Percentiles rank a stretch among this genome's conserved stretches.
Conservation (phyloP, 495 filamentous ascomycete species). For the Penicillium soppii region DNA sequence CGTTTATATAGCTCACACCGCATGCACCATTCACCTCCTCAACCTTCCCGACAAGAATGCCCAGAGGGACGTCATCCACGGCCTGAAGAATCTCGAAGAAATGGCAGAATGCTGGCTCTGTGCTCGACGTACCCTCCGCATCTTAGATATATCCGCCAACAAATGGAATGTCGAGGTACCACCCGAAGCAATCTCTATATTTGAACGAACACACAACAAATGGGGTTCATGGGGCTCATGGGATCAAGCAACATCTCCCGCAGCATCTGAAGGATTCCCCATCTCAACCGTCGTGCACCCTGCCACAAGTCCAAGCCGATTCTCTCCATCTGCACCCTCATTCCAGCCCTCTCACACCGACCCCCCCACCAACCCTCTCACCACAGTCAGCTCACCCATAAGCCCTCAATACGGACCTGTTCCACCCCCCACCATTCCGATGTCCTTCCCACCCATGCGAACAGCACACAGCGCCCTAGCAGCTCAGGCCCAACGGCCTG, state of each 20-base stretch:
- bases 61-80: conserved; percentile 82
- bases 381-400: conserved; percentile 7
- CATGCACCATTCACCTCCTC: conserved; percentile 91
- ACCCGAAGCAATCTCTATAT: conserved; percentile 71
- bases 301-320: conserved; percentile 16
- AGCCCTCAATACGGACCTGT: conserved; percentile 17
- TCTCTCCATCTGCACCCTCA: conserved; percentile 16
- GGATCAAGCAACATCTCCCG: conserved; percentile 40
- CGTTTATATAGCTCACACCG: conserved; percentile 91
- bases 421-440: conserved; percentile 8
- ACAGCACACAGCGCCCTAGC: conserved; percentile 18
- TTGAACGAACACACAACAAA: conserved; percentile 63
- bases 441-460: conserved; percentile 24
- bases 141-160: conserved; percentile 78
- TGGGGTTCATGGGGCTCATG: conserved; percentile 51
- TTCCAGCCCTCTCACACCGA: conserved; percentile 13
- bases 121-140: conserved; percentile 79
- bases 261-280: conserved; percentile 32
- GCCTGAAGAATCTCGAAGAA: conserved; percentile 90
- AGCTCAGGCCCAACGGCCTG: conserved; percentile 19
- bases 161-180: conserved; percentile 89
- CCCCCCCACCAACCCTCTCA: conserved; percentile 6
- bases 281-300: conserved; percentile 11
- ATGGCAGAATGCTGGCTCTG: conserved; percentile 95
- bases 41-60: conserved; percentile 90